Base-by-base conservation (phyloP, 2,329 filamentous ascomycete species). In the Aspergillus fischeri region DNA sequence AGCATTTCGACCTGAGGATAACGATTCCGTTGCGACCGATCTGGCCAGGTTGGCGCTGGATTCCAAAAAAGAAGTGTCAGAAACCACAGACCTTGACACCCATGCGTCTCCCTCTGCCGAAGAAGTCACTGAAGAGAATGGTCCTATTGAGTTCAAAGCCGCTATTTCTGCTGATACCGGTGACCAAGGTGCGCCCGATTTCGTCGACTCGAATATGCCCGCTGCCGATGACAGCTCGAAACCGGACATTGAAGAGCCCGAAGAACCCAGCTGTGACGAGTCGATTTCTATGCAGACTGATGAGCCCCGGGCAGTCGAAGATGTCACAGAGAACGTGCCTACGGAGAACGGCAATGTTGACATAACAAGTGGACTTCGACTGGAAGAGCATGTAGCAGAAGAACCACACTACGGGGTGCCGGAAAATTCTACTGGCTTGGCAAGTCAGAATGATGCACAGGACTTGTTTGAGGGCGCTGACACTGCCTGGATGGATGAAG, bases 1-100 rank as follows among this genome's bases (percentile, higher is more conserved):
- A 48, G 82, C 83, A 21, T 69, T 82, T 59, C 73, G 80, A 66
- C 77, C 78, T 41, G 77, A 83, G 25, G 60, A 66, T 45, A 56
- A 67, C 53, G 58, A 62, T 48, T 32, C 60, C 20, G 52, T 54
- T 53, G 52, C 60, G 45, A 58, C 61, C 4, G 14, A 27, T 47
- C 24, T 29, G 54, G 60, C 48, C 49, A 64, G 41, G 59, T 62
- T 58, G 51, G 54, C 35, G 55, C 62, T 50, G 53, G 51, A 52
- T 52, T 44, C 35, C 24, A 10, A 25, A 17, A 25, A 14, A 2
- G 6, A 14, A 27, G 10, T 24, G 21, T 11, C 21, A 9, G 44
- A 27, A 24, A 14, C 5, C 11, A 14, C 44, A 7, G 20, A 21
- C 21, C 7, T 27, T 47, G 21, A 27, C 21, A 14, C 7, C 20